Evolutionary conservation across 1,284 basidiomycete species (phyloP).

Genomic region (Tetrapyrgos nigripes): DNA sequence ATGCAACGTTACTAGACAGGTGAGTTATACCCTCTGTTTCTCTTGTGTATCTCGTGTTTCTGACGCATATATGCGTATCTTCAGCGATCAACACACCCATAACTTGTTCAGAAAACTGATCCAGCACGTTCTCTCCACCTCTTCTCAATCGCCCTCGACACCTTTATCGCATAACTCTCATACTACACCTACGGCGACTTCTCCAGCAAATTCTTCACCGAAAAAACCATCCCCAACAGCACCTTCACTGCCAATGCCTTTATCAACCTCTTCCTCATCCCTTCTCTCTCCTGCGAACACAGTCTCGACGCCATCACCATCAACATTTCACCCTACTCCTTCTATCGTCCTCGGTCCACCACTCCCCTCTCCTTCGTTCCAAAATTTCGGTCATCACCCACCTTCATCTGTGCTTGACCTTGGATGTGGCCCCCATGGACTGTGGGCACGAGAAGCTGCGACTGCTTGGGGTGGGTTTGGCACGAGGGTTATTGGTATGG

Average conservation of each 20-base stretch:
- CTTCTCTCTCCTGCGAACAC: no score
- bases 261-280: no score
- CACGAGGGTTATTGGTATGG: slow-evolving; percentile 21
- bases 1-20: slow-evolving; percentile 19
- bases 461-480: slow-evolving; percentile 23
- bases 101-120: slow-evolving; percentile 10
- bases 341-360: slow-evolving; percentile 12
- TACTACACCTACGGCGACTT: no score
- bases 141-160: no score
- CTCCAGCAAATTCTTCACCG: no score
- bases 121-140: no score
- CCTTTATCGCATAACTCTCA: no score
- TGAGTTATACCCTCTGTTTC: neutral
- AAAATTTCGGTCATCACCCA: slow-evolving; percentile 22
- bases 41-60: neutral
- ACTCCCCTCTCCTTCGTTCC: slow-evolving; percentile 20
- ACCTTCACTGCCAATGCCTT: no score
- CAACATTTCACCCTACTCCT: no score
- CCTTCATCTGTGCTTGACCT: slow-evolving; percentile 23
- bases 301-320: no score
- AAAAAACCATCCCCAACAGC: no score
- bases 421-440: slow-evolving; percentile 21
- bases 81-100: slow-evolving; percentile 18
- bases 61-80: no score
- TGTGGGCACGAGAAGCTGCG: slow-evolving; percentile 26